phyloP scores from a whole-genome alignment of 352 stramenopile species.

The Phytophthora pseudosyringae region DNA sequence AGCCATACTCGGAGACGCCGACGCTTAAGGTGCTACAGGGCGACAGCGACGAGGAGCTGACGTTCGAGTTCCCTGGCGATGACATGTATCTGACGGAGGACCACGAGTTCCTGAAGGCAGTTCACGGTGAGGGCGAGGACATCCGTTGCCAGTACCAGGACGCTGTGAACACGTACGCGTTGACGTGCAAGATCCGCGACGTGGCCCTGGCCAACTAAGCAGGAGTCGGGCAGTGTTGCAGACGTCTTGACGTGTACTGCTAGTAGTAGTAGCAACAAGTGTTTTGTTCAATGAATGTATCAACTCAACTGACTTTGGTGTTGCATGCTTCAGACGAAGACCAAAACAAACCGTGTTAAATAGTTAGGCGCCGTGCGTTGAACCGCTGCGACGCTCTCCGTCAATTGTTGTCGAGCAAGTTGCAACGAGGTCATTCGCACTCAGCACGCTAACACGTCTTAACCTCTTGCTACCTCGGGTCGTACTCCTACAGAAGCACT shows the following conservation, averaged over 20 bases:
- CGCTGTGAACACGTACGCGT: slow-evolving; percentile 45
- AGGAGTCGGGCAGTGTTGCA: not conserved
- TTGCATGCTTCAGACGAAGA: not conserved
- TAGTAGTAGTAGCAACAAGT: slow-evolving; percentile 2
- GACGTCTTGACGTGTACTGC: not conserved
- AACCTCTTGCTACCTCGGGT: slow-evolving; percentile 32
- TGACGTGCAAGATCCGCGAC: slow-evolving; percentile 53
- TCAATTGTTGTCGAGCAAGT: slow-evolving; percentile 28
- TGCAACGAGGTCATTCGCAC: slow-evolving; percentile 32
- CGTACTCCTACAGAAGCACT: slow-evolving; percentile 21
- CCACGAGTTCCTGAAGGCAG: slow-evolving; percentile 41
- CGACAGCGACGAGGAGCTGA: slow-evolving; percentile 38
- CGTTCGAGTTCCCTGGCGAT: slow-evolving; percentile 37
- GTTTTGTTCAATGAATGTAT: slow-evolving; percentile 6
- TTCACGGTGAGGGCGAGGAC: slow-evolving; percentile 30
- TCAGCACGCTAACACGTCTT: slow-evolving; percentile 22
- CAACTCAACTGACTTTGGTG: not conserved
- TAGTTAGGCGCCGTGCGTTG: slow-evolving; percentile 19
- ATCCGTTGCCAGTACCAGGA: slow-evolving; percentile 41
- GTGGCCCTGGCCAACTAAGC: slow-evolving; percentile 37
- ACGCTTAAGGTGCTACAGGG: slow-evolving; percentile 39
- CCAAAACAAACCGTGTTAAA: slow-evolving; percentile 21
- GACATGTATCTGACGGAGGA: slow-evolving; percentile 55
- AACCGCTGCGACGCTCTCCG: slow-evolving; percentile 12
- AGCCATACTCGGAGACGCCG: slow-evolving; percentile 48